phyloP scores from a whole-genome alignment of 2,329 filamentous ascomycete species.

The Arthrobotrys iridis region DNA sequence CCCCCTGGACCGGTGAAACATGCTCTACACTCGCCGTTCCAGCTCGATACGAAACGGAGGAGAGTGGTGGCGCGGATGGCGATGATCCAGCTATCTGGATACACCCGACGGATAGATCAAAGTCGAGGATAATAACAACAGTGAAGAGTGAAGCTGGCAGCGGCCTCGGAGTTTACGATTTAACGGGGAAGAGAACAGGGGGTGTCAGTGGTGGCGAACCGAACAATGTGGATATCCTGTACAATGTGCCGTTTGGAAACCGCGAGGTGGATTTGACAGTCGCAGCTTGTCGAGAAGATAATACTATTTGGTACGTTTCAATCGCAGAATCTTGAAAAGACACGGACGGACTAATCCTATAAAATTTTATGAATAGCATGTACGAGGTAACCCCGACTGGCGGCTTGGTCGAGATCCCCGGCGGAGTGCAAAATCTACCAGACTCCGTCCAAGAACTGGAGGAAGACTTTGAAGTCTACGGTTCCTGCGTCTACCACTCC shows the following conservation, averaged over 20 bases:
- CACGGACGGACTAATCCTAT: no score
- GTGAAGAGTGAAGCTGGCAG: conserved; percentile 66
- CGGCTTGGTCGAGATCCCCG: conserved; percentile 62
- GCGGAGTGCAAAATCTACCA: conserved; percentile 63
- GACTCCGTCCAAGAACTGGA: conserved; percentile 59
- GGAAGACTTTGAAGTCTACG: conserved; percentile 65
- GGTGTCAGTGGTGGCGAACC: conserved; percentile 64
- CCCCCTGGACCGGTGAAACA: conserved; percentile 64
- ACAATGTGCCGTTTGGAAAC: conserved; percentile 62
- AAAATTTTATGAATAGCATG: conserved; percentile 61
- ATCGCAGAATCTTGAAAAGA: no score
- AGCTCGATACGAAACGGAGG: conserved; percentile 63
- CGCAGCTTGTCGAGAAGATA: conserved; percentile 66
- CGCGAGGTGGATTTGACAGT: conserved; percentile 65
- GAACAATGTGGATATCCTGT: conserved; percentile 69
- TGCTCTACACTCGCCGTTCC: conserved; percentile 64
- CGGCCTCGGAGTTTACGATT: conserved; percentile 66
- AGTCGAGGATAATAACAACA: conserved; percentile 67
- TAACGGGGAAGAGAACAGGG: conserved; percentile 65
- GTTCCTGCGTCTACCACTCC: conserved; percentile 67
- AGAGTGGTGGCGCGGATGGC: conserved; percentile 63
- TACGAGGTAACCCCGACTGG: conserved; percentile 66
- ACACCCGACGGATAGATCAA: conserved; percentile 60
- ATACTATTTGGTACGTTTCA: conserved; percentile 66
- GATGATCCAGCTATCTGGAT: conserved; percentile 67